phyloP scores from a whole-genome alignment of 768 basidiomycete genomes.

The Hirschioporus abietinus region DNA sequence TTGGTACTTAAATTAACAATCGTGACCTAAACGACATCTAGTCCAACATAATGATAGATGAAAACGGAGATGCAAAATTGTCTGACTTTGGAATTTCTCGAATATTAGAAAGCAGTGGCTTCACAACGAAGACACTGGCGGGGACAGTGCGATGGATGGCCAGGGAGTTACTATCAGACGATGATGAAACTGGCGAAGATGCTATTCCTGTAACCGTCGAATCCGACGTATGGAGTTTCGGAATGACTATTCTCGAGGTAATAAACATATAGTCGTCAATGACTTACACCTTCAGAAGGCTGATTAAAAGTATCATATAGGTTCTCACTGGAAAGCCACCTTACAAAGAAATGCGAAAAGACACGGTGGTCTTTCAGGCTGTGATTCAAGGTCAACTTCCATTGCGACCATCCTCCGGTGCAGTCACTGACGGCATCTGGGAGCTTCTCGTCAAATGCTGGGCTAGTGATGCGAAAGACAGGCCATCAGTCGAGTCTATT shows the following conservation, averaged over 20 bases:
- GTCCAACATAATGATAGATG: constrained; percentile 33
- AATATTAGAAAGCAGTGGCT: constrained; percentile 30
- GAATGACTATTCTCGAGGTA: constrained; percentile 34
- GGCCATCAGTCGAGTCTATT: not conserved
- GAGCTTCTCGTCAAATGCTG: not conserved
- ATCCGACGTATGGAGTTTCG: constrained; percentile 33
- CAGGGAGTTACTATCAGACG: constrained; percentile 23
- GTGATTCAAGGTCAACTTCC: not conserved
- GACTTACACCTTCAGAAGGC: not conserved
- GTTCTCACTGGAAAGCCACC: not conserved
- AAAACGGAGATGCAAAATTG: constrained; percentile 26
- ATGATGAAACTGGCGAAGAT: constrained; percentile 9
- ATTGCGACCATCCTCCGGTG: not conserved
- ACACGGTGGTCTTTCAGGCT: not conserved
- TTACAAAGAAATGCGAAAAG: not conserved
- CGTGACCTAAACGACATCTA: constrained; percentile 10
- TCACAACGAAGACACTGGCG: constrained; percentile 27
- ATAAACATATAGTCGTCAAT: not conserved
- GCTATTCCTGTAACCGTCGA: constrained; percentile 17
- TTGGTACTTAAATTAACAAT: not conserved
- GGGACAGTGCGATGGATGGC: constrained; percentile 36
- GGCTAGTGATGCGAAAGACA: not conserved
- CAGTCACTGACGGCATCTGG: not conserved
- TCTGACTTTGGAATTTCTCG: constrained; percentile 37
- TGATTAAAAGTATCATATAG: not conserved